Evolutionary conservation across 139 green algal genomes (phyloP), one percentile per base, ranked within the genome.

Genomic region (Chlorella sp.): DNA sequence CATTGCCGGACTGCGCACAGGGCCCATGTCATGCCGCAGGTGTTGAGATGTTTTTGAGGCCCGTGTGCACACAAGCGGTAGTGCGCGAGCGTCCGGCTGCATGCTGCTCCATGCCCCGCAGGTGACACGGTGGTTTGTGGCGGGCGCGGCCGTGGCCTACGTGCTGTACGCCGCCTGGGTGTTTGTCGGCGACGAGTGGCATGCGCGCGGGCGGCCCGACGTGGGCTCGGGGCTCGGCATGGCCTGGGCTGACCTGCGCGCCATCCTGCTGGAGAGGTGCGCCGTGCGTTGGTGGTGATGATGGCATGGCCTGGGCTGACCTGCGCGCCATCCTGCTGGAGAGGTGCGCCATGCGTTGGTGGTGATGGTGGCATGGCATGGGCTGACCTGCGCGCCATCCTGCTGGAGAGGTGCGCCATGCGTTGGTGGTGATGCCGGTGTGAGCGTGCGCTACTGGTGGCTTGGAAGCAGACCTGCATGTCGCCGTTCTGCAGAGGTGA

Each of bases 151-250:
- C 1, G 31, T 84, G 31, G 35, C 93, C 32, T 95, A 95, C 73
- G 35, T 64, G 2, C 34, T 72, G 3, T 95, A 93, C 68, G 86
- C 86, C 32, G 59, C 77, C 3, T 85, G 87, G 74, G 90, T 95
- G 51, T 91, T 93, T 65, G 72, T 74, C 33, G 88, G 87, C 0
- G 90, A 95, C 69, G 82, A 90, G 76, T 91, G 84, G 82, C 82
- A 74, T 22, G 66, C 66, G 51, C 60, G 71, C 35, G 74, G 35
- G 35, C 60, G 75, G 32, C 75, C 75, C 4, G n/a, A 24, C 6
- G 33, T 68, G 60, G 33, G 34, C 36, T 63, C 72, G 14, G 29
- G 3, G 6, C 55, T 59, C 2, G 31, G 35, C 22, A 35, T 69
- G 30, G 10, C 31, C 17, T 75, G 70, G 70, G 10, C 10, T 23